These are phyloP conservation scores for Coemansia sp. DNA, from an alignment of 192 early-diverging fungal genomes.

Conservation along the genomic window DNA sequence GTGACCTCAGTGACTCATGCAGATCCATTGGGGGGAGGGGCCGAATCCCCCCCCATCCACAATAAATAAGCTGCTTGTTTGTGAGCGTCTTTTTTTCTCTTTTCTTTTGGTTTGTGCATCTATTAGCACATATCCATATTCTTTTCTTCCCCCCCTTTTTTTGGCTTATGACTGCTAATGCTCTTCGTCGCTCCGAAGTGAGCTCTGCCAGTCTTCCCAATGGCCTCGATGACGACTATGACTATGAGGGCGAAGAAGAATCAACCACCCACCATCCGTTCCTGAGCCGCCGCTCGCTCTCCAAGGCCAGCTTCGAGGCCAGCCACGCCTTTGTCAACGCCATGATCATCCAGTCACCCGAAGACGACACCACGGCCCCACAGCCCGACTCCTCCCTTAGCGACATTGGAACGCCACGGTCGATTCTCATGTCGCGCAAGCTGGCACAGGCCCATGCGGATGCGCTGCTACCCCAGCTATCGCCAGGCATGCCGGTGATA, in stretches of 20 bases:
- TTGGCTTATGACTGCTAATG: not conserved
- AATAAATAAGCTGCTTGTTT: not conserved
- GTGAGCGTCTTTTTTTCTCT: not conserved
- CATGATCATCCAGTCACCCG: conserved; percentile 18
- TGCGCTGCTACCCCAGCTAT: conserved; percentile 44
- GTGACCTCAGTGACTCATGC: not conserved
- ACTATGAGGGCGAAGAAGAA: not conserved
- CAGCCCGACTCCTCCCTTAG: not conserved
- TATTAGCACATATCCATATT: not conserved
- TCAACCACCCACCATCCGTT: conserved; percentile 11
- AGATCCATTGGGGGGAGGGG: not conserved
- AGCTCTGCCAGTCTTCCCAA: not conserved
- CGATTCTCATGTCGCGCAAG: conserved; percentile 49
- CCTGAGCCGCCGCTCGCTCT: conserved; percentile 21
- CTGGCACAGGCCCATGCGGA: conserved; percentile 40
- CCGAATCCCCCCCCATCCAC: not conserved
- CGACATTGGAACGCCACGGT: conserved; percentile 20
- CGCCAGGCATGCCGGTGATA: conserved; percentile 19
- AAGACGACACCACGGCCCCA: conserved; percentile 3
- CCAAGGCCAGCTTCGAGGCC: conserved; percentile 38
- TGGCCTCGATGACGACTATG: conserved; percentile 10
- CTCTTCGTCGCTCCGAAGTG: not conserved
- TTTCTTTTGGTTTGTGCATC: too few species aligned
- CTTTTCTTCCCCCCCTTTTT: not conserved
- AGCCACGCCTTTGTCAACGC: conserved; percentile 35